Evolutionary conservation across 495 filamentous ascomycete genomes (phyloP).

Genomic region (Bombardia bombarda): DNA sequence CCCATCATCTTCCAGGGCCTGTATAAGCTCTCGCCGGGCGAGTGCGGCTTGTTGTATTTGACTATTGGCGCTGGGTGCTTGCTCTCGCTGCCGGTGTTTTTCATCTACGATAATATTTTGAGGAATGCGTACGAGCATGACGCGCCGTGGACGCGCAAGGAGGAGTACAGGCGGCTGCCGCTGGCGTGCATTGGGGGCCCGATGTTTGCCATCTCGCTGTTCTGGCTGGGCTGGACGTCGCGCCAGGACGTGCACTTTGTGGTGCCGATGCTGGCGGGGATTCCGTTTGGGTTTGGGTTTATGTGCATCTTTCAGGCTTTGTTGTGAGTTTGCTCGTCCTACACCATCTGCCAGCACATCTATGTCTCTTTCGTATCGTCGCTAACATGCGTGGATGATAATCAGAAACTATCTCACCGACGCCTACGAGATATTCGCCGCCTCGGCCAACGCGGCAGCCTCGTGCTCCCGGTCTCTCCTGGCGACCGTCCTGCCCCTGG

Average conservation of each 20-base stretch:
- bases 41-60: slow-evolving; percentile 39
- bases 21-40: slow-evolving; percentile 36
- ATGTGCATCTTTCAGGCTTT: slow-evolving; percentile 44
- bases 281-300: slow-evolving; percentile 65
- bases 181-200: slow-evolving; percentile 60
- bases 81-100: slow-evolving; percentile 45
- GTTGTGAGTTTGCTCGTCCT: slow-evolving; percentile 53
- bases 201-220: slow-evolving; percentile 51
- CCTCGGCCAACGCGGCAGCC: slow-evolving; percentile 60
- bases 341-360: slow-evolving; percentile 43
- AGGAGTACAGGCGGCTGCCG: slow-evolving; percentile 60
- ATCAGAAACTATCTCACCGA: slow-evolving; percentile 68
- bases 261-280: slow-evolving; percentile 54
- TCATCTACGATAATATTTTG: slow-evolving; percentile 33
- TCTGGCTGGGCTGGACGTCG: slow-evolving; percentile 70
- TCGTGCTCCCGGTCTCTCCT: slow-evolving; percentile 52
- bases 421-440: slow-evolving; percentile 67
- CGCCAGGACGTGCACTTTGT: slow-evolving; percentile 48
- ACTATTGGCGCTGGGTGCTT: slow-evolving; percentile 37
- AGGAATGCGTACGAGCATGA: slow-evolving; percentile 11
- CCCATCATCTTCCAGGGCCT: slow-evolving; percentile 53
- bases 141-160: slow-evolving; percentile 26
- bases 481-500: slow-evolving; percentile 52
- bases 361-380: slow-evolving; percentile 48
- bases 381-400: slow-evolving; percentile 9